Percentiles rank a stretch among this genome's conserved stretches.
These are phyloP conservation scores for Sugiyamaella marilandica DNA, from an alignment of 805 yeast species.

Conservation along the genomic window DNA sequence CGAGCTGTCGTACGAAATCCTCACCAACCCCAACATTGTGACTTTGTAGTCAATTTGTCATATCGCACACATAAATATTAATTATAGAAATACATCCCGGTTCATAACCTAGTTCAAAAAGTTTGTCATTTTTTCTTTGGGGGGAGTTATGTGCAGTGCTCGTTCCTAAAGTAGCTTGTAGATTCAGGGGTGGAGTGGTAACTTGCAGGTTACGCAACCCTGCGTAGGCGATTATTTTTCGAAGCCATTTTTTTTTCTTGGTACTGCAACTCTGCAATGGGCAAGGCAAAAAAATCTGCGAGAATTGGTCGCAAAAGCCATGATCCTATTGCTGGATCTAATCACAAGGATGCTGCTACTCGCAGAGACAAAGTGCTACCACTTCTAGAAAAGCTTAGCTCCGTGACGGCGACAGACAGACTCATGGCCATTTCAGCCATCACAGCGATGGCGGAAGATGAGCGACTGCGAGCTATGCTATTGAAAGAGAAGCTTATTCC, in stretches of 20 bases:
- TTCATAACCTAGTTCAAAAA: no score
- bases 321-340: slow-evolving; percentile 6
- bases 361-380: slow-evolving; percentile 61
- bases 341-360: slow-evolving; percentile 43
- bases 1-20: slow-evolving; percentile 9
- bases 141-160: no score
- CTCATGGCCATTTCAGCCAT: slow-evolving; percentile 74
- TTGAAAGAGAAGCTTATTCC: slow-evolving; percentile 69
- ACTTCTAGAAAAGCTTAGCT: slow-evolving; percentile 56
- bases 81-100: no score
- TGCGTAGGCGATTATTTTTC: no score
- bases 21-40: slow-evolving; percentile 11
- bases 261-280: slow-evolving; percentile 14
- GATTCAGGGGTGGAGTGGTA: no score
- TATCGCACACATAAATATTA: no score
- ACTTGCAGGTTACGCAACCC: no score
- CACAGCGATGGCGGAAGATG: slow-evolving; percentile 65
- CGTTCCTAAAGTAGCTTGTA: no score
- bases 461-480: slow-evolving; percentile 53
- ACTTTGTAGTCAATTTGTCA: slow-evolving; percentile 1
- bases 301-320: neutral
- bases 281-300: slow-evolving; percentile 22
- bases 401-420: slow-evolving; percentile 64
- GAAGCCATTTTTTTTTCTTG: no score
- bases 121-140: no score